These are phyloP conservation scores for Globisporangium middletonii DNA, from an alignment of 352 stramenopile genomes.

Conservation along the genomic window DNA sequence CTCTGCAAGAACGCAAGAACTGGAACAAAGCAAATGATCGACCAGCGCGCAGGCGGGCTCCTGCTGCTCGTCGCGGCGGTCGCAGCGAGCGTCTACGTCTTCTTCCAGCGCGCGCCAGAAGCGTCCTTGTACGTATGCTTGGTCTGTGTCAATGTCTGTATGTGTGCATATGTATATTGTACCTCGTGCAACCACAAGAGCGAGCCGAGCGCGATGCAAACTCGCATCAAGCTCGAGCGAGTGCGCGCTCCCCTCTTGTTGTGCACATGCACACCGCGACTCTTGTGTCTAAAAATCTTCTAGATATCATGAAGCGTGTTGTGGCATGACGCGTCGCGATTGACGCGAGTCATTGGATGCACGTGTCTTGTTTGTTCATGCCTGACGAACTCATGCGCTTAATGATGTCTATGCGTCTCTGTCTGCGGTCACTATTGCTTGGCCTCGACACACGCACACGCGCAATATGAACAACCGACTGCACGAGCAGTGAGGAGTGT, in stretches of 20 bases:
- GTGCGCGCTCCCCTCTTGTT: neutral
- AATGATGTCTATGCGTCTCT: neutral
- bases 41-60: constrained; percentile 32
- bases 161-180: too few species aligned
- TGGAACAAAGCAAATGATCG: neutral
- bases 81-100: constrained; percentile 45
- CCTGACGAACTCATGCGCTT: neutral
- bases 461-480: neutral
- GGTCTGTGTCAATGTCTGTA: neutral
- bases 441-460: neutral
- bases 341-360: neutral
- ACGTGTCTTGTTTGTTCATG: neutral
- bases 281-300: neutral
- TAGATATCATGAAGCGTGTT: neutral
- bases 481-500: constrained; percentile 38
- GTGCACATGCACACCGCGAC: too few species aligned
- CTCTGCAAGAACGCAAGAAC: neutral
- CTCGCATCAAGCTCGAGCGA: too few species aligned
- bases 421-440: neutral
- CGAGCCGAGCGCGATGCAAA: too few species aligned
- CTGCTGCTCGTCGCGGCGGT: constrained; percentile 33
- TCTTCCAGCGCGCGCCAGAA: constrained; percentile 65
- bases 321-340: neutral
- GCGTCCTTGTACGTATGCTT: constrained; percentile 49
- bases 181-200: too few species aligned